Evolutionary conservation across 768 basidiomycete genomes (phyloP).

Genomic region (Tephrocybe sp.): DNA sequence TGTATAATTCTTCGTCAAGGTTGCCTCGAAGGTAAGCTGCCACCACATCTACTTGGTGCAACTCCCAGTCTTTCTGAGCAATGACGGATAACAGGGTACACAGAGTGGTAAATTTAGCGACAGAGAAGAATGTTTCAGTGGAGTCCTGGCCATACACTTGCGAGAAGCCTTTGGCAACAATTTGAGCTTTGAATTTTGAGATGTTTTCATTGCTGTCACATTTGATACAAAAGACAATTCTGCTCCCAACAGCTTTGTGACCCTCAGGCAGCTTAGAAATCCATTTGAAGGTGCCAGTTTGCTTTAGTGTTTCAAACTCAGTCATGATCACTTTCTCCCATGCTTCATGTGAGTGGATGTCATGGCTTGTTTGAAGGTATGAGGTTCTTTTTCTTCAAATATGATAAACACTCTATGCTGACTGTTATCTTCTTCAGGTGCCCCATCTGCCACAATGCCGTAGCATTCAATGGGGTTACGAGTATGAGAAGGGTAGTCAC

Average conservation of each 20-base stretch:
- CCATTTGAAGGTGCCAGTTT: slow-evolving; percentile 4
- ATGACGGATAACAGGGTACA: background rate
- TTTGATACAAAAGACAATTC: background rate
- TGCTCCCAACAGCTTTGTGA: background rate
- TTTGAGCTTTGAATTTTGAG: background rate
- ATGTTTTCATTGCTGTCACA: background rate
- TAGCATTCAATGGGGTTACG: background rate
- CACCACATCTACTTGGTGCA: slow-evolving; percentile 1
- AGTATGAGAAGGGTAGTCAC: background rate
- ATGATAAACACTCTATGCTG: background rate
- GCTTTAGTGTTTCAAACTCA: slow-evolving; percentile 7
- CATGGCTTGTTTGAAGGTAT: background rate
- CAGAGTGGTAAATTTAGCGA: background rate
- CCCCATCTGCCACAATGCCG: background rate
- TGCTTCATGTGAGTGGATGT: slow-evolving; percentile 5
- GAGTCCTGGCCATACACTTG: background rate
- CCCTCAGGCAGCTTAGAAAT: background rate
- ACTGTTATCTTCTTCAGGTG: background rate
- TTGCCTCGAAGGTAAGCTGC: background rate
- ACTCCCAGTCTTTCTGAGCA: background rate
- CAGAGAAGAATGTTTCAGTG: background rate
- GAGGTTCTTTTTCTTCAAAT: background rate
- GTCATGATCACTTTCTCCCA: slow-evolving; percentile 14
- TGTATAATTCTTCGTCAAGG: slow-evolving; percentile 2
- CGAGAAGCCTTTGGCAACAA: background rate